Evolutionary conservation across 2,329 filamentous ascomycete genomes (phyloP).

Genomic region (Xylaria sp.): DNA sequence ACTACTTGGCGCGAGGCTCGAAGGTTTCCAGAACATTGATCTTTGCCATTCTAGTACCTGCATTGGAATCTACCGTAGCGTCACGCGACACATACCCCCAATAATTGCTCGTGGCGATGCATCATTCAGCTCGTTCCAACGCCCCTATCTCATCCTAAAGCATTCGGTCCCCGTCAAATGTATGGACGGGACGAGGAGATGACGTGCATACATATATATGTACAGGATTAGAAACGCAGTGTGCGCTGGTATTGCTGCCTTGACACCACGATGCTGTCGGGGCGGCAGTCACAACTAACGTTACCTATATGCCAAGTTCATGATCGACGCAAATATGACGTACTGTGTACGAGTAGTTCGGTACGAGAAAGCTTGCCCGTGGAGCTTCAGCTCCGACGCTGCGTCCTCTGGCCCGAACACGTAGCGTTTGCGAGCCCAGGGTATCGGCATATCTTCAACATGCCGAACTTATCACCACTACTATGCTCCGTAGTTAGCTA

Average conservation of each 20-base stretch:
- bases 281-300: too few relatives aligned
- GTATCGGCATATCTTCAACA: too few relatives aligned
- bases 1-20: background rate
- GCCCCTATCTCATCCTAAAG: too few relatives aligned
- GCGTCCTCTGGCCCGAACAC: background rate
- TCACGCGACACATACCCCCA: background rate
- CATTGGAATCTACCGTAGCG: background rate
- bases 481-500: too few relatives aligned
- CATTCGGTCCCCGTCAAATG: too few relatives aligned
- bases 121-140: background rate
- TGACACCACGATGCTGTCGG: background rate
- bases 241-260: background rate
- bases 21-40: background rate
- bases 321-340: slow-evolving; percentile 19
- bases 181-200: too few relatives aligned
- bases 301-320: slow-evolving; percentile 11
- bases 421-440: background rate
- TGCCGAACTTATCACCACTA: too few relatives aligned
- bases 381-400: slow-evolving; percentile 17
- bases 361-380: background rate
- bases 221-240: background rate
- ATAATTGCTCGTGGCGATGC: background rate
- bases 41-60: background rate
- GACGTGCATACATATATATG: too few relatives aligned
- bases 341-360: too few relatives aligned